These are phyloP conservation scores for Fusarium abutilonis DNA, from an alignment of 2,329 filamentous ascomycete species.

Conservation along the genomic window DNA sequence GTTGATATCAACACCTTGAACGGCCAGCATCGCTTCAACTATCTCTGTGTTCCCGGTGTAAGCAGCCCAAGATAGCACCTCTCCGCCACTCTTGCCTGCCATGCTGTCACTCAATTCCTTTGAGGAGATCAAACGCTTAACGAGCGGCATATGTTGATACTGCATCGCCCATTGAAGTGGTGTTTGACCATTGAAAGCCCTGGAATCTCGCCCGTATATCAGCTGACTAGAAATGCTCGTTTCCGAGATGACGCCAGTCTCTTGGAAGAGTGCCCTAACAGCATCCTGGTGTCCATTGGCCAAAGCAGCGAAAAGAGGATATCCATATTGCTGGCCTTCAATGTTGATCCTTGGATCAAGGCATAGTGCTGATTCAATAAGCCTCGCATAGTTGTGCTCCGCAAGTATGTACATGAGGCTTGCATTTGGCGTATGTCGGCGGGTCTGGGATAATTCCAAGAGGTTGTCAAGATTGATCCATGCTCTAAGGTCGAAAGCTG, in stretches of 20 bases:
- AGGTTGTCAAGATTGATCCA: slow-evolving; percentile 23
- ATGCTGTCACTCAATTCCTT: not conserved
- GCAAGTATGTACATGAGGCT: slow-evolving; percentile 29
- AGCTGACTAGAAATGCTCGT: not conserved
- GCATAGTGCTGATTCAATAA: not conserved
- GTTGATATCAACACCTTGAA: not conserved
- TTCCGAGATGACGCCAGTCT: not conserved
- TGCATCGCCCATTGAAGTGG: not conserved
- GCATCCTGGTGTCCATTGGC: not conserved
- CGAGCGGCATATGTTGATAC: not conserved
- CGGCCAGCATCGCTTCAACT: not conserved
- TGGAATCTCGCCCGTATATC: not conserved
- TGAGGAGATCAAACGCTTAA: not conserved
- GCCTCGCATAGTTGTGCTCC: not conserved
- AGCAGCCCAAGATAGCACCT: not conserved
- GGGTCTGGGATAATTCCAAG: slow-evolving; percentile 2
- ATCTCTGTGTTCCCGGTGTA: not conserved
- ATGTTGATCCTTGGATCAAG: not conserved
- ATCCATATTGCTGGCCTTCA: slow-evolving; percentile 4
- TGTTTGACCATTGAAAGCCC: not conserved
- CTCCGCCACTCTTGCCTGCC: not conserved
- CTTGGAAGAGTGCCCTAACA: slow-evolving; percentile 4
- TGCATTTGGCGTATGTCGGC: not conserved
- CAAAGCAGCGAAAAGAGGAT: slow-evolving; percentile 18
- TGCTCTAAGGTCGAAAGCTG: slow-evolving; percentile 1